Percentiles rank a stretch among this genome's conserved stretches.
Evolutionary conservation across 1,284 basidiomycete genomes (phyloP).

Genomic region (Cystobasidium slooffiae): DNA sequence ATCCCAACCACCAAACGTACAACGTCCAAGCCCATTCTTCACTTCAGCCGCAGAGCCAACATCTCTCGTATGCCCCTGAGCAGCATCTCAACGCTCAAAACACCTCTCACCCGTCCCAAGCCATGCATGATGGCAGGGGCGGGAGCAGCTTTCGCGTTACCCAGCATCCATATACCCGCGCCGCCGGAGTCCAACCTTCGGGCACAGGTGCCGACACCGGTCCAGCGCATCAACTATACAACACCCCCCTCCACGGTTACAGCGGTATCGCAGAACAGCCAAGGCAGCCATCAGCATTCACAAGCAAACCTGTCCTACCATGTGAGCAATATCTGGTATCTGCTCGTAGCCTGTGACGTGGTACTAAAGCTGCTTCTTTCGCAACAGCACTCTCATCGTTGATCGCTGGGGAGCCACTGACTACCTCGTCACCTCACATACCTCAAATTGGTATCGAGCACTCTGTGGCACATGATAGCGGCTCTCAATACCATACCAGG

Average conservation of each 20-base stretch:
- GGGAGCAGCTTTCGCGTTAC: slow-evolving; percentile 20
- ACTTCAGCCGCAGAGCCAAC: not conserved
- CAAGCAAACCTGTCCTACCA: not conserved
- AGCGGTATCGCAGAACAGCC: not conserved
- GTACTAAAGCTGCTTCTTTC: not conserved
- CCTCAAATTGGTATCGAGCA: not conserved
- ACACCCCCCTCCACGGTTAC: not conserved
- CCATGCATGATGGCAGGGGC: slow-evolving; percentile 13
- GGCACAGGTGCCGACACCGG: not conserved
- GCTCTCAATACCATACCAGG: not conserved
- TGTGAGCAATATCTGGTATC: not conserved
- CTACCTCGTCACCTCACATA: not conserved
- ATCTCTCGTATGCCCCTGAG: not conserved
- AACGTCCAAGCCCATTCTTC: too few species aligned
- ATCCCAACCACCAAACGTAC: not conserved
- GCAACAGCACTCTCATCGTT: not conserved
- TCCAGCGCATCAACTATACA: not conserved
- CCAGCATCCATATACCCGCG: not conserved
- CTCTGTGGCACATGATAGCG: not conserved
- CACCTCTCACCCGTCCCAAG: slow-evolving; percentile 13
- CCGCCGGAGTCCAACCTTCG: not conserved
- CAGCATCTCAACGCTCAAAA: not conserved
- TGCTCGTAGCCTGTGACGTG: not conserved
- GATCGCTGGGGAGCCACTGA: not conserved
- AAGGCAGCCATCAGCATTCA: not conserved